phyloP scores from a whole-genome alignment of 495 filamentous ascomycete genomes.

The Annulohypoxylon maeteangense region DNA sequence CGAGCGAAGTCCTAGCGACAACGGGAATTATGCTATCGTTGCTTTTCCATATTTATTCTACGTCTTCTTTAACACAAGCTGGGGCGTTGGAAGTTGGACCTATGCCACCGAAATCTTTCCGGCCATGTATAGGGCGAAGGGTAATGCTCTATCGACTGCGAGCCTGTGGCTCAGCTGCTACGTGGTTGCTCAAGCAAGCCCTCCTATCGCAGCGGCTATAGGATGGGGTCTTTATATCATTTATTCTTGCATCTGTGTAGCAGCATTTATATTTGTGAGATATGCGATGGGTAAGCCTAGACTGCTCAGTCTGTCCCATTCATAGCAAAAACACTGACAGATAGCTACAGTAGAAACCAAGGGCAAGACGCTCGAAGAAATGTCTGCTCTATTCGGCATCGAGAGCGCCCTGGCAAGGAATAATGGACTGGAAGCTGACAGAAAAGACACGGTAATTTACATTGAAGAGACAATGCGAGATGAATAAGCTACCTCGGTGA shows the following conservation, averaged over 20 bases:
- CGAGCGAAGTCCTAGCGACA: constrained; percentile 27
- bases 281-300: constrained; percentile 31
- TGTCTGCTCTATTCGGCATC: constrained; percentile 34
- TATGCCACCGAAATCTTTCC: constrained; percentile 48
- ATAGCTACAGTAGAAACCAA: constrained; percentile 27
- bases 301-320: neutral
- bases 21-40: constrained; percentile 43
- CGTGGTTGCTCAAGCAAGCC: constrained; percentile 39
- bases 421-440: constrained; percentile 17
- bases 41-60: constrained; percentile 46
- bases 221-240: constrained; percentile 44
- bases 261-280: constrained; percentile 39
- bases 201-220: constrained; percentile 31
- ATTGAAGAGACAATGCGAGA: neutral
- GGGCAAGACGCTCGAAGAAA: constrained; percentile 37
- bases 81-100: constrained; percentile 47
- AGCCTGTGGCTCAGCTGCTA: constrained; percentile 43
- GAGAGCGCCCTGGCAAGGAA: constrained; percentile 31
- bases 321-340: neutral
- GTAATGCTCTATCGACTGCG: constrained; percentile 35
- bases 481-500: neutral
- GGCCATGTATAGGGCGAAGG: constrained; percentile 34
- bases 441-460: constrained; percentile 5
- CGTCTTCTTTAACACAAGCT: constrained; percentile 47
- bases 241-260: constrained; percentile 40